These are phyloP conservation scores for Hyphopichia pseudoburtonii DNA, from an alignment of 1,139 yeast species.

Conservation along the genomic window DNA sequence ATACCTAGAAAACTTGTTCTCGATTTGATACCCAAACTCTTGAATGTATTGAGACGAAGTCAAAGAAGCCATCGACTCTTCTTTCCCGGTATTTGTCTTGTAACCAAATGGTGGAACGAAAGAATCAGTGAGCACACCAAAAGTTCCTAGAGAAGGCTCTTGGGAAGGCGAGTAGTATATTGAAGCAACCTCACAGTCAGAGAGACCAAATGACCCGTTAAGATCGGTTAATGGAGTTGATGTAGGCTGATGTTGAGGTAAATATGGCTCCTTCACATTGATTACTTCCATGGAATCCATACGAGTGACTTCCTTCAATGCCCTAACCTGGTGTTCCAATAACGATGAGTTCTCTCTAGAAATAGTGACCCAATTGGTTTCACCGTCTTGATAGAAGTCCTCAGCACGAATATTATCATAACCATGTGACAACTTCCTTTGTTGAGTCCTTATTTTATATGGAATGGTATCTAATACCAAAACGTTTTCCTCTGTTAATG, in stretches of 20 bases:
- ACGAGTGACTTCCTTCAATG: conserved; percentile 17
- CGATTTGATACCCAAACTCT: conserved; percentile 32
- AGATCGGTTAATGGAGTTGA: neutral
- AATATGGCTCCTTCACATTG: conserved; percentile 5
- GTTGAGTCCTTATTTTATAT: conserved; percentile 1
- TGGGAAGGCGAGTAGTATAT: conserved; percentile 3
- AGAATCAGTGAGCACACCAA: neutral
- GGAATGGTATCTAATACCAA: conserved; percentile 10
- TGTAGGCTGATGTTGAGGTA: neutral
- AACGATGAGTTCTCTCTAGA: conserved; percentile 24
- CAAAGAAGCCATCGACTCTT: conserved; percentile 18
- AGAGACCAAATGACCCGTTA: neutral
- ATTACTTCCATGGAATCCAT: conserved; percentile 17
- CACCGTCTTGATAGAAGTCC: conserved; percentile 30
- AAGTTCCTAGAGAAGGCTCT: neutral
- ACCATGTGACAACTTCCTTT: neutral
- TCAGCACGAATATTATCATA: conserved; percentile 6
- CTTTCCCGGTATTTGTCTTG: conserved; percentile 1
- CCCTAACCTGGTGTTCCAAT: conserved; percentile 20
- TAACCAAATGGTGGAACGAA: conserved; percentile 1
- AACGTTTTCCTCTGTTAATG: conserved; percentile 12
- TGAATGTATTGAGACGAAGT: conserved; percentile 30
- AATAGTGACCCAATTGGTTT: conserved; percentile 37
- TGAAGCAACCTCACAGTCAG: neutral
- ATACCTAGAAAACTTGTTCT: conserved; percentile 13